Conservation (phyloP, 176 grass and related monocot genomes). For the Carex kokanica region DNA sequence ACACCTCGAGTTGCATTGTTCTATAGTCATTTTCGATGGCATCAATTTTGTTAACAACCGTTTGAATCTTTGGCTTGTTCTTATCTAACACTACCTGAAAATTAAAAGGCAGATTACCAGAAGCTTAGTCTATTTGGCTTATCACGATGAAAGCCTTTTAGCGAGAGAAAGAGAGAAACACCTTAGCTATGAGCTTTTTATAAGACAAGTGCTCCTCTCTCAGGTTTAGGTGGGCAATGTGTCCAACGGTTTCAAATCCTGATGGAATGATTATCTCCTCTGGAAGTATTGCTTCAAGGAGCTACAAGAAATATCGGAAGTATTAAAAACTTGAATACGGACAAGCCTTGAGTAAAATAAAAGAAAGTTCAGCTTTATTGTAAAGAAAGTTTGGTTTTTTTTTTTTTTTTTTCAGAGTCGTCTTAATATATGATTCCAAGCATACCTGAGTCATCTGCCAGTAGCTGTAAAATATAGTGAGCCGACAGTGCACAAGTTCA, state of each 20-base stretch:
- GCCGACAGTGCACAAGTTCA: conserved; percentile 63
- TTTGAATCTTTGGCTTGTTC: conserved; percentile 93
- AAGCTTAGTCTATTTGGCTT: not conserved
- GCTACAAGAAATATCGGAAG: conserved; percentile 42
- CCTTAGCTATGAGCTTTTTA: conserved; percentile 82
- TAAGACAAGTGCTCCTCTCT: conserved; percentile 72
- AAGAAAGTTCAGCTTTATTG: not conserved
- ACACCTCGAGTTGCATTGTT: conserved; percentile 89
- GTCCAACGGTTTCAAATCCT: conserved; percentile 83
- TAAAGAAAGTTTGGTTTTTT: not conserved
- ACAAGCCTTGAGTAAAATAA: conserved; percentile 22
- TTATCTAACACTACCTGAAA: conserved; percentile 81
- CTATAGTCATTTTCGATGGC: conserved; percentile 89
- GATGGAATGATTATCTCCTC: conserved; percentile 67
- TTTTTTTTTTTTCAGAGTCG: not conserved
- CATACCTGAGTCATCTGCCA: conserved; percentile 93
- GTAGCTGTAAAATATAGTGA: conserved; percentile 81
- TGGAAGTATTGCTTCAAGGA: conserved; percentile 75
- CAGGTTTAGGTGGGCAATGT: conserved; percentile 91
- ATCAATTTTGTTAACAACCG: conserved; percentile 80
- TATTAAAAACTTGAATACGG: conserved; percentile 25
- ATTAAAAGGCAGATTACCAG: conserved; percentile 23
- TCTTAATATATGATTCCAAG: conserved; percentile 21
- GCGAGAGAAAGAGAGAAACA: not conserved
- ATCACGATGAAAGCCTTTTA: not conserved